Conservation (phyloP, 768 basidiomycete species). For the Hebeloma cylindrosporum region DNA sequence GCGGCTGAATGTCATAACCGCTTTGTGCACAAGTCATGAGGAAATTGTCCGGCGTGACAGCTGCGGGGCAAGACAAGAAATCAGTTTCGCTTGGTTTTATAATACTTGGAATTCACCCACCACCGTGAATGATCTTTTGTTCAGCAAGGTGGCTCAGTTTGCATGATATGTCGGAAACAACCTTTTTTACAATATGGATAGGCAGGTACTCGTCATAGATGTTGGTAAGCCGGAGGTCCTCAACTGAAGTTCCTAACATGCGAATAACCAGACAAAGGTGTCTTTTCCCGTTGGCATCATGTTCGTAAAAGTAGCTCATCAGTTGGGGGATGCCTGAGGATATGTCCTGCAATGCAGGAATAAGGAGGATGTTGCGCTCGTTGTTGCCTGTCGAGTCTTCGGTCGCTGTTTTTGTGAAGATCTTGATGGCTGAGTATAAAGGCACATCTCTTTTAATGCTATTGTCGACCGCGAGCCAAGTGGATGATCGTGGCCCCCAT, state of each 20-base stretch:
- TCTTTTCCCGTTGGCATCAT: constrained; percentile 10
- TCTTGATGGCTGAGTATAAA: constrained; percentile 14
- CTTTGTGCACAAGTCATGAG: constrained; percentile 5
- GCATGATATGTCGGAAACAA: constrained; percentile 8
- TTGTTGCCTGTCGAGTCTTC: constrained; percentile 5
- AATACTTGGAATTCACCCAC: constrained; percentile 2
- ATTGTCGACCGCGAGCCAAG: constrained; percentile 34
- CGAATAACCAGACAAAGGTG: constrained; percentile 13
- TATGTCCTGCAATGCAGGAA: too few relatives aligned
- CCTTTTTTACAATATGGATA: constrained; percentile 15
- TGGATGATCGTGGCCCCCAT: constrained; percentile 45
- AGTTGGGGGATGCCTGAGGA: constrained; percentile 7
- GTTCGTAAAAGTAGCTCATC: constrained; percentile 10
- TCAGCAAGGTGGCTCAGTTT: not conserved
- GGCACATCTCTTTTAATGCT: not conserved
- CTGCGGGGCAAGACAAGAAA: not conserved
- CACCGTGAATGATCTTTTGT: constrained; percentile 13
- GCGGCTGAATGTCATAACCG: not conserved
- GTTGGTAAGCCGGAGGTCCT: constrained; percentile 12
- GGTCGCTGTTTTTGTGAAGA: constrained; percentile 11
- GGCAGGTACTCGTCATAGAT: constrained; percentile 8
- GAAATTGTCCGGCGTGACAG: constrained; percentile 14
- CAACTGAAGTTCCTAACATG: constrained; percentile 13
- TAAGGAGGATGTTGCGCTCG: constrained; percentile 4
- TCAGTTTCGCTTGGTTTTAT: not conserved